Evolutionary conservation across 768 basidiomycete species (phyloP).

Genomic region (Phaeotremella fagi): DNA sequence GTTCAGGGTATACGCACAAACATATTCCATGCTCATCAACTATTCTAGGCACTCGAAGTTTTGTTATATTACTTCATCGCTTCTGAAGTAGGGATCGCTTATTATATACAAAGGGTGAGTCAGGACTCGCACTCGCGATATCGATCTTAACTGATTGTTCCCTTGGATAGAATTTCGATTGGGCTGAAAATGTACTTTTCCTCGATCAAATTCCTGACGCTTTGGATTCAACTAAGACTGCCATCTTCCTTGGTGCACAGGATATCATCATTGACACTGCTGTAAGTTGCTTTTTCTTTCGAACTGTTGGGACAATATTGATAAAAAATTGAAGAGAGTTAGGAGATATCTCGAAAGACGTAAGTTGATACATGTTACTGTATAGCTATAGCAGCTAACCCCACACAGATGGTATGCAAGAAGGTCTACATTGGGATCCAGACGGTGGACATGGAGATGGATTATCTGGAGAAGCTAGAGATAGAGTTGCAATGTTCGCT

Average conservation of each 20-base stretch:
- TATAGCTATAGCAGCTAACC: constrained; percentile 39
- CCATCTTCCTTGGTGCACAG: constrained; percentile 75
- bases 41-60: constrained; percentile 64
- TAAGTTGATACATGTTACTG: constrained; percentile 61
- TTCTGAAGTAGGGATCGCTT: constrained; percentile 79
- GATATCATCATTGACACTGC: constrained; percentile 73
- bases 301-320: background rate
- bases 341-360: constrained; percentile 70
- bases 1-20: background rate
- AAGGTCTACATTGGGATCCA: constrained; percentile 60
- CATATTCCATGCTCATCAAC: background rate
- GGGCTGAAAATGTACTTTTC: constrained; percentile 83
- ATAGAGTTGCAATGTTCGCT: constrained; percentile 36
- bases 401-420: constrained; percentile 55
- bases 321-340: constrained; percentile 52
- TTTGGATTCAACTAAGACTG: constrained; percentile 59
- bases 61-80: constrained; percentile 83
- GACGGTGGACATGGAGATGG: constrained; percentile 44
- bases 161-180: constrained; percentile 49
- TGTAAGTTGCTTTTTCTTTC: constrained; percentile 49
- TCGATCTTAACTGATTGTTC: background rate
- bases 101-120: constrained; percentile 63
- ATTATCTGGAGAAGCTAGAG: constrained; percentile 29
- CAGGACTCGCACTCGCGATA: background rate
- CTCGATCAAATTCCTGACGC: constrained; percentile 83